Conservation (phyloP, 495 filamentous ascomycete genomes). For the Daldinia concentrica region DNA sequence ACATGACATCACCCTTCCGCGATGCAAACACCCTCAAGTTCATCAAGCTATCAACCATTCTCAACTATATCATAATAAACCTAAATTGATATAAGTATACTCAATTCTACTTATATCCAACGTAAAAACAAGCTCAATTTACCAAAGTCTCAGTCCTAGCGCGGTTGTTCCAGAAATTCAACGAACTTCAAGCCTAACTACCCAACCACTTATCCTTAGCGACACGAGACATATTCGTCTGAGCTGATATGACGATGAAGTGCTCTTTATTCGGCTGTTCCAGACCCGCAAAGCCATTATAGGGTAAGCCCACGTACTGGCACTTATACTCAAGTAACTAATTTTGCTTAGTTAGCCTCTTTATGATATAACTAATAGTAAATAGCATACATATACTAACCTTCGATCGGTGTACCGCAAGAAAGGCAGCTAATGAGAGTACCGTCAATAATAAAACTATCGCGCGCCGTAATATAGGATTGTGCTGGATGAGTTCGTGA, state of each 20-base stretch:
- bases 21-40: no score
- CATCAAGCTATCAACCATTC: no score
- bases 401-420: conserved; percentile 18
- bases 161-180: background rate
- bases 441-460: conserved; percentile 2
- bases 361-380: background rate
- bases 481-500: background rate
- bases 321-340: conserved; percentile 27
- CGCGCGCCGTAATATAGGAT: background rate
- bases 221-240: background rate
- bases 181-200: background rate
- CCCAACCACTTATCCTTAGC: background rate
- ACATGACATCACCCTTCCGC: no score
- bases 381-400: conserved; percentile 2
- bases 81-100: no score
- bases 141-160: background rate
- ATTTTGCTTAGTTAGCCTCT: conserved; percentile 8
- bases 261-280: background rate
- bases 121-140: background rate
- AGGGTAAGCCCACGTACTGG: background rate
- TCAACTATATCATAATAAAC: no score
- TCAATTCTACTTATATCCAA: background rate
- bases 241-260: background rate
- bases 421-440: conserved; percentile 24
- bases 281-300: background rate